Evolutionary conservation across 139 green algal genomes (phyloP).

Genomic region (Monoraphidium neglectum): DNA sequence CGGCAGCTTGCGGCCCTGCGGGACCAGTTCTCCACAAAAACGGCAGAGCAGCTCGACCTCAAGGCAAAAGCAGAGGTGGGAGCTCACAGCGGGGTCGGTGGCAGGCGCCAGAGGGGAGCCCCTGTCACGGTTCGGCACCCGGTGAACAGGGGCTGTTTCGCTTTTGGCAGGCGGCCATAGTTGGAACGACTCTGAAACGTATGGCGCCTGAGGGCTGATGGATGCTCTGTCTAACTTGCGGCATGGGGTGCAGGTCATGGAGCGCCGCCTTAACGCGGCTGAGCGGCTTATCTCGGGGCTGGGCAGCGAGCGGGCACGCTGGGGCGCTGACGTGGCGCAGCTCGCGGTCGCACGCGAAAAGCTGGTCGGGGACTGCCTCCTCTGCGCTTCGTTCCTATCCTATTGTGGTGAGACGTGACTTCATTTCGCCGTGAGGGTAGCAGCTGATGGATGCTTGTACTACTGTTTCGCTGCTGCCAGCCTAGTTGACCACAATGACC

Average conservation of each 20-base stretch:
- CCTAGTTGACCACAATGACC: too few relatives aligned
- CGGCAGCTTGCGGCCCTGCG: slow-evolving; percentile 50
- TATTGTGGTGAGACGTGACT: slow-evolving; percentile 59
- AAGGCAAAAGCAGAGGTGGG: slow-evolving; percentile 74
- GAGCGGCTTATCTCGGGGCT: slow-evolving; percentile 87
- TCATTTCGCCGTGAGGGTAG: too few relatives aligned
- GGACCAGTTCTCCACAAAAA: slow-evolving; percentile 82
- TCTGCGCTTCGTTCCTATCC: slow-evolving; percentile 68
- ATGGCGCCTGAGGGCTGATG: too few relatives aligned
- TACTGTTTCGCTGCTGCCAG: too few relatives aligned
- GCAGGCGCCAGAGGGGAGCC: too few relatives aligned
- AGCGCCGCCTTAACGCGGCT: slow-evolving; percentile 75
- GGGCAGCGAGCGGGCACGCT: slow-evolving; percentile 72
- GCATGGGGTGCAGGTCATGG: slow-evolving; percentile 82
- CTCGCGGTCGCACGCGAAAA: slow-evolving; percentile 32
- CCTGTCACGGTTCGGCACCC: too few relatives aligned
- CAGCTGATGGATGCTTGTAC: too few relatives aligned
- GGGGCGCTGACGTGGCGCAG: slow-evolving; percentile 72
- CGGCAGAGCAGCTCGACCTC: slow-evolving; percentile 63
- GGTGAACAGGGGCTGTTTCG: too few relatives aligned
- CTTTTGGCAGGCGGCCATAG: too few relatives aligned
- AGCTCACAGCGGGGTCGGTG: too few relatives aligned
- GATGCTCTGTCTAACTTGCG: too few relatives aligned
- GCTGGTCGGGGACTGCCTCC: slow-evolving; percentile 29
- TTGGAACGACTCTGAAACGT: too few relatives aligned